phyloP scores from a whole-genome alignment of 2,329 filamentous ascomycete species.

The Fusarium nurragi region DNA sequence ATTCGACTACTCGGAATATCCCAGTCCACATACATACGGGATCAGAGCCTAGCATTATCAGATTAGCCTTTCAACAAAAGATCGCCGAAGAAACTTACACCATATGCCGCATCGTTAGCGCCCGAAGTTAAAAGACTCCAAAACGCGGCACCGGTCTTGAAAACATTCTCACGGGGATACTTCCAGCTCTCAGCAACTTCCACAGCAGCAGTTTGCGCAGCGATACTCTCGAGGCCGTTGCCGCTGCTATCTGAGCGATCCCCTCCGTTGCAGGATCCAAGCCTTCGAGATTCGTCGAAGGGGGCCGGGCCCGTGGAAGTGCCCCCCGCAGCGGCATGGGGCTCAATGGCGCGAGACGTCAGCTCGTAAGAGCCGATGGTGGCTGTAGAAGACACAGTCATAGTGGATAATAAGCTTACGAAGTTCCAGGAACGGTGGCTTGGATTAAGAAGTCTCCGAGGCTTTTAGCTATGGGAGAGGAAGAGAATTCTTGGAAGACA shows the following conservation, averaged over 20 bases:
- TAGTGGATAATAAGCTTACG: slow-evolving; percentile 24
- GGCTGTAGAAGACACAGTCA: slow-evolving; percentile 29
- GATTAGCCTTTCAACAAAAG: background rate
- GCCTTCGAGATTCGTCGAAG: slow-evolving; percentile 1
- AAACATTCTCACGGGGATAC: slow-evolving; percentile 51
- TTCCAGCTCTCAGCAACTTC: slow-evolving; percentile 35
- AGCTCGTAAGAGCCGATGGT: slow-evolving; percentile 33
- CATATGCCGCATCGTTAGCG: slow-evolving; percentile 67
- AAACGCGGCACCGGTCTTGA: slow-evolving; percentile 62
- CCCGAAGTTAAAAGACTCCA: slow-evolving; percentile 68
- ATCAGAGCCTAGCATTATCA: slow-evolving; percentile 55
- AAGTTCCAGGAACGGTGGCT: background rate
- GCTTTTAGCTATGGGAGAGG: background rate
- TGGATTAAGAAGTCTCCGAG: too few species aligned
- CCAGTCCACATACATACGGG: slow-evolving; percentile 51
- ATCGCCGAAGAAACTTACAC: slow-evolving; percentile 53
- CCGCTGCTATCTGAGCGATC: background rate
- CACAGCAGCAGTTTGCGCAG: background rate
- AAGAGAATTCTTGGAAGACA: background rate
- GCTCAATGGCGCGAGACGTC: slow-evolving; percentile 14
- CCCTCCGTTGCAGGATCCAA: background rate
- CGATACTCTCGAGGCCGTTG: slow-evolving; percentile 14
- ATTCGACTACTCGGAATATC: background rate
- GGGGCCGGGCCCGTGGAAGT: background rate
- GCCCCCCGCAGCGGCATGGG: slow-evolving; percentile 7